Conservation (phyloP, 1,139 yeast species). For the Suhomyces guaymorum region DNA sequence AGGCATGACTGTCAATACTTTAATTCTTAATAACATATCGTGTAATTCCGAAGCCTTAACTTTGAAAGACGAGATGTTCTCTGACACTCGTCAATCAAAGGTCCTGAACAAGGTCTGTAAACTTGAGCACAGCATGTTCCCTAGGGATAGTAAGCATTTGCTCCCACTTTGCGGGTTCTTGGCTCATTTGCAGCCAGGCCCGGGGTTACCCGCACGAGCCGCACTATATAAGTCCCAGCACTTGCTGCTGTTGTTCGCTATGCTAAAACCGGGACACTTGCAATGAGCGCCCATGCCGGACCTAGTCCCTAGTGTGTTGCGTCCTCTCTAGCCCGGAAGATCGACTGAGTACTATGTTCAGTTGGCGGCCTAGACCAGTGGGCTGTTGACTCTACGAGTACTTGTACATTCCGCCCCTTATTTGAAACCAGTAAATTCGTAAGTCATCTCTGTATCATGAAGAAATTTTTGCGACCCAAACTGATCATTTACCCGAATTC, state of each 20-base stretch:
- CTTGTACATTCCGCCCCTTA: constrained; percentile 24
- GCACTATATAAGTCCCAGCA: constrained; percentile 3
- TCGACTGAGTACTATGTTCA: constrained; percentile 29
- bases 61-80: no score
- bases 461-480: no score
- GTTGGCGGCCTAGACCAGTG: constrained; percentile 26
- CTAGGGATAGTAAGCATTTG: no score
- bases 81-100: no score
- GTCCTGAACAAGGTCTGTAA: no score
- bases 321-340: constrained; percentile 44
- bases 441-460: no score
- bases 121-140: neutral
- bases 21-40: no score
- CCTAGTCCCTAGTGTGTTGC: constrained; percentile 33
- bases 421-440: no score
- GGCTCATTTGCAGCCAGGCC: constrained; percentile 5
- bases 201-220: constrained; percentile 8
- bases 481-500: no score
- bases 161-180: no score
- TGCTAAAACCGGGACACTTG: constrained; percentile 29
- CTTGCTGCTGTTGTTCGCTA: constrained; percentile 1
- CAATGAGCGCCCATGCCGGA: constrained; percentile 37
- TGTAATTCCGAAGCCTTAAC: no score
- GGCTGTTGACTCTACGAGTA: constrained; percentile 32
- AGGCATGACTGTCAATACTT: no score